Conservation (phyloP, 1,284 basidiomycete species). For the Melanopsichium pennsylvanicum region DNA sequence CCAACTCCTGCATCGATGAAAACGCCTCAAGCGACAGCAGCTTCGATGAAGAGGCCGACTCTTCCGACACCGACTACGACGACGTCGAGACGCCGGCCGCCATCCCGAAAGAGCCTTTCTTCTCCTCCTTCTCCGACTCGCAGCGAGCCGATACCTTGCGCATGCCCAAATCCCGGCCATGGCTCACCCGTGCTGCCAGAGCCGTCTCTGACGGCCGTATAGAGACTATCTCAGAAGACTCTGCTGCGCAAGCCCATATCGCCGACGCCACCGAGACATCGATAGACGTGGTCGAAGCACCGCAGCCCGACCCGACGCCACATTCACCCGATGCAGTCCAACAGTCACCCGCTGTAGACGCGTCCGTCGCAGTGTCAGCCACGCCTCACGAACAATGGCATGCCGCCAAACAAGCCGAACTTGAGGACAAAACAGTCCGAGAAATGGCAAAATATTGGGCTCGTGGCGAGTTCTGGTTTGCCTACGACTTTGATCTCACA, state of each 20-base stretch:
- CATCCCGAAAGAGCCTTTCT: slow-evolving; percentile 38
- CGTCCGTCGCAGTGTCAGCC: background rate
- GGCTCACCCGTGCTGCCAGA: slow-evolving; percentile 35
- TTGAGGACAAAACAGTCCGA: slow-evolving; percentile 58
- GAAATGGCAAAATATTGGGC: slow-evolving; percentile 55
- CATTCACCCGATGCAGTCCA: slow-evolving; percentile 3
- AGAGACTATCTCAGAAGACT: slow-evolving; percentile 21
- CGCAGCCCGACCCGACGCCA: background rate
- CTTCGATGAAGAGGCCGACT: slow-evolving; percentile 28
- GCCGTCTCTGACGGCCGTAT: slow-evolving; percentile 38
- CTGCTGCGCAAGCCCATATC: slow-evolving; percentile 8
- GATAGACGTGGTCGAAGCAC: slow-evolving; percentile 9
- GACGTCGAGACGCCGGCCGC: slow-evolving; percentile 50
- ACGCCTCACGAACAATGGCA: slow-evolving; percentile 47
- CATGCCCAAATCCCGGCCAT: slow-evolving; percentile 32
- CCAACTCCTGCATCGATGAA: slow-evolving; percentile 1
- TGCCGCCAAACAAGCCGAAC: slow-evolving; percentile 54
- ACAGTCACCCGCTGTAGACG: background rate
- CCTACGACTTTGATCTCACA: slow-evolving; percentile 70
- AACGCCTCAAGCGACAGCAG: slow-evolving; percentile 12
- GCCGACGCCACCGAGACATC: slow-evolving; percentile 5
- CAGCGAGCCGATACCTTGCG: slow-evolving; percentile 21
- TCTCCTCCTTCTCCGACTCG: slow-evolving; percentile 12
- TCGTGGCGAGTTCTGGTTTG: slow-evolving; percentile 64
- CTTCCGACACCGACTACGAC: slow-evolving; percentile 38